Base-by-base conservation (phyloP, 768 basidiomycete species). In the Termitomyces sp. region DNA sequence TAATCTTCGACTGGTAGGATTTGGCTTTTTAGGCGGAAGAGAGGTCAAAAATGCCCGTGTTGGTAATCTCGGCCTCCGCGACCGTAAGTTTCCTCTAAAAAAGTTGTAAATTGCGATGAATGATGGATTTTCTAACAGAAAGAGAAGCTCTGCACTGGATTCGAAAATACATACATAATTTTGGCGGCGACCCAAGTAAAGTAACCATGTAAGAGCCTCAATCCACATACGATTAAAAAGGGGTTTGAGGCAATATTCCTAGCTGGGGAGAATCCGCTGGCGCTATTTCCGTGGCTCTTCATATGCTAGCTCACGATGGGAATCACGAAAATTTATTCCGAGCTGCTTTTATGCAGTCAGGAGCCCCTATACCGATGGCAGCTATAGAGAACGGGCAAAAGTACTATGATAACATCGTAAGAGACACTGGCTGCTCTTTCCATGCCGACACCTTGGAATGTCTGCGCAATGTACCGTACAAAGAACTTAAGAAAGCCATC, bases 21-120 rank as follows among this genome's bases (percentile, higher is more conserved):
- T 81, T 50, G 81, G 82, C 3, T 84, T 84, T 66, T 57, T 83
- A 39, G 74, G 76, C 0, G 70, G 80, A 42, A 71, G 76, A 59
- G 81, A 84, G 69, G 75, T 83, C 1, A 77, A 75, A 47, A 72
- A 68, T 4, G 82, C 77, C 3, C 78, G 77, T 1, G 71, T 81
- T 8, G 82, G 79, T 1, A 89, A 88, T 63, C 71, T 86, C 21
- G 87, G 87, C n/a, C 69, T 89, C 23, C 79, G 79, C 55, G 86
- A 88, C 69, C 82, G 82, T 82, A 61, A 66, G 80, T 10, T 14
- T 32, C 28, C 3, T 23, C 35, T 48, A 6, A 28, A 39, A 51
- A 12, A 27, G n/a, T 40, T 11, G 10, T 17, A 25, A 50, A 16
- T 47, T 28, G 28, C 14, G 12, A 46, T 23, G 16, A 12, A 2